A percentile compares a stretch with the other conserved stretches of the same genome.
These are phyloP conservation scores for Aspergillus campestris DNA, from an alignment of 495 filamentous ascomycete genomes.

Conservation along the genomic window DNA sequence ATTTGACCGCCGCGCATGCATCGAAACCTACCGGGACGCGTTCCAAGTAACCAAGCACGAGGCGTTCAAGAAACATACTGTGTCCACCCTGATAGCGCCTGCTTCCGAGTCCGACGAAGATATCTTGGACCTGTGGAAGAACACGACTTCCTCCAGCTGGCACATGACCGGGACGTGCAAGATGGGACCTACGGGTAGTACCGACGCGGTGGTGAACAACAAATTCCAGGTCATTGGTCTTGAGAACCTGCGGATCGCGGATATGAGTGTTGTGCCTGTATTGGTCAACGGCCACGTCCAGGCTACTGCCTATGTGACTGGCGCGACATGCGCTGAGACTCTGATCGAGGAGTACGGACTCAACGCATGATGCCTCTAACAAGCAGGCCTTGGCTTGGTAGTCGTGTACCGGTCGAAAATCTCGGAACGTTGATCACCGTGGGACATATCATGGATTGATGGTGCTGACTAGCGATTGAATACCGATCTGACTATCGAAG, in stretches of 20 bases:
- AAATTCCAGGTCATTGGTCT: constrained; percentile 48
- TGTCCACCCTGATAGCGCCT: constrained; percentile 34
- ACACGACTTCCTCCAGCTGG: constrained; percentile 30
- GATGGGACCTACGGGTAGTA: constrained; percentile 47
- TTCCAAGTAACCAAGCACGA: constrained; percentile 36
- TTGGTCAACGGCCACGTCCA: constrained; percentile 37
- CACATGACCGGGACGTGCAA: constrained; percentile 55
- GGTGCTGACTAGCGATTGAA: too few species aligned
- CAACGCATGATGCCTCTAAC: neutral
- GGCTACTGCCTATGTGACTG: constrained; percentile 29
- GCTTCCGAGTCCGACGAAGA: constrained; percentile 47
- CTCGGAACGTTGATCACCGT: too few species aligned
- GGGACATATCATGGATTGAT: too few species aligned
- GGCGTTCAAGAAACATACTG: constrained; percentile 37
- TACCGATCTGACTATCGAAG: too few species aligned
- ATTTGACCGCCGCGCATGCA: constrained; percentile 46
- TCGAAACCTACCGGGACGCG: constrained; percentile 44
- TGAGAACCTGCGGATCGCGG: constrained; percentile 49
- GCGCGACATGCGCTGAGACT: constrained; percentile 20
- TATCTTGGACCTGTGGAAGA: constrained; percentile 39
- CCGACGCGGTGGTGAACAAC: constrained; percentile 45
- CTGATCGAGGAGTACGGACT: constrained; percentile 19
- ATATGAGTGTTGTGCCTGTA: constrained; percentile 59
- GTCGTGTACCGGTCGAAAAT: too few species aligned
- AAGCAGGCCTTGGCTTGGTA: too few species aligned